A percentile compares a stretch with the other conserved stretches of the same genome.
These are phyloP conservation scores for Zygosaccharomyces gambellarensis DNA, from an alignment of 805 yeast species.

Conservation along the genomic window DNA sequence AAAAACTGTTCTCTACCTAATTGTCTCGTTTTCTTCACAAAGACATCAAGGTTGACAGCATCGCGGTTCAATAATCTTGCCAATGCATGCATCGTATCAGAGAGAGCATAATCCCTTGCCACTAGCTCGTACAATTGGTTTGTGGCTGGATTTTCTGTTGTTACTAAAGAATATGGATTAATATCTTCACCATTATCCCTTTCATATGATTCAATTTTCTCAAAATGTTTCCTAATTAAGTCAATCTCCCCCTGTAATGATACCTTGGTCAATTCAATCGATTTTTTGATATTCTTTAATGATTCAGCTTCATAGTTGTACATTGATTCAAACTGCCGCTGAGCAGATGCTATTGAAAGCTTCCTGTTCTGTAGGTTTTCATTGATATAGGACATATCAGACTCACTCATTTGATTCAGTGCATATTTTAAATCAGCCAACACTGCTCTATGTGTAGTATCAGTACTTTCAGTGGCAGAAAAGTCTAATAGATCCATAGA, in stretches of 20 bases:
- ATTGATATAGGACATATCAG: conserved; percentile 9
- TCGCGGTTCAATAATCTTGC: conserved; percentile 20
- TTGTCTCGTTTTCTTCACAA: conserved; percentile 42
- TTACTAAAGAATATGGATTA: conserved; percentile 41
- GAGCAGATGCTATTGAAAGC: conserved; percentile 31
- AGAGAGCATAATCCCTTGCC: conserved; percentile 64
- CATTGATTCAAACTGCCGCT: conserved; percentile 36
- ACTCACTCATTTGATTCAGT: conserved; percentile 11
- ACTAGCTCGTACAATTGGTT: conserved; percentile 49
- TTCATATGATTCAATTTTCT: conserved; percentile 29
- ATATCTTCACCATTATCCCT: conserved; percentile 25
- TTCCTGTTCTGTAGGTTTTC: conserved; percentile 11
- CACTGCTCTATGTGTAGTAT: conserved; percentile 17
- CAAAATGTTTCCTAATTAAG: conserved; percentile 30
- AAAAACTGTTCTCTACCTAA: conserved; percentile 62
- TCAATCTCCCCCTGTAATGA: conserved; percentile 30
- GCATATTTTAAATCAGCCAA: conserved; percentile 11
- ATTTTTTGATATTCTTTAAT: conserved; percentile 24
- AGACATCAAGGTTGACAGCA: conserved; percentile 22
- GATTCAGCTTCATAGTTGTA: conserved; percentile 34
- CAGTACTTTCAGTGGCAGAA: conserved; percentile 3
- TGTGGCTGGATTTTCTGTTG: conserved; percentile 49
- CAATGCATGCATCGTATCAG: conserved; percentile 59
- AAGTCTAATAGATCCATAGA: conserved; percentile 12
- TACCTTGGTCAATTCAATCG: conserved; percentile 29